Evolutionary conservation across 208 protist species (phyloP).

Genomic region (Entamoeba moshkovskii): DNA sequence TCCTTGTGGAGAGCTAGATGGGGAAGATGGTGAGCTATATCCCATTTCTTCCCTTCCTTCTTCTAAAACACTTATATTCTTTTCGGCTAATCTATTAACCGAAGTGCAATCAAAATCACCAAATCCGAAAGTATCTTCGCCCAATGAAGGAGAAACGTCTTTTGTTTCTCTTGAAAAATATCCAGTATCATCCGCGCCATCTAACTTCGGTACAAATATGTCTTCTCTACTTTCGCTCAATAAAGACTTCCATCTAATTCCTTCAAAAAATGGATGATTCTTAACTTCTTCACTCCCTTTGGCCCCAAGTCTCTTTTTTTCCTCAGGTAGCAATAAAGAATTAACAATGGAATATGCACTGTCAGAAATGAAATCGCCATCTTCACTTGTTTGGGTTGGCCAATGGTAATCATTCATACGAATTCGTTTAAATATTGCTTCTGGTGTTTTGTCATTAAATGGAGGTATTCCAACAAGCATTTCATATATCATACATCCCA

Average conservation of each 20-base stretch:
- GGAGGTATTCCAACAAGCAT: slow-evolving; percentile 60
- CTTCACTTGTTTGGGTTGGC: slow-evolving; percentile 25
- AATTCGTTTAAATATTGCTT: slow-evolving; percentile 71
- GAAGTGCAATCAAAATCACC: not conserved
- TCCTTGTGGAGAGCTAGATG: not conserved
- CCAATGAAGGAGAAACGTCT: not conserved
- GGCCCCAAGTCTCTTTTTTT: not conserved
- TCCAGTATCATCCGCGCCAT: not conserved
- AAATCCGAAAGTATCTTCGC: not conserved
- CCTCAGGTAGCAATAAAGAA: not conserved
- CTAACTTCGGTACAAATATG: not conserved
- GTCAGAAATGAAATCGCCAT: not conserved
- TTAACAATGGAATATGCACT: not conserved
- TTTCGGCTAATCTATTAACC: not conserved
- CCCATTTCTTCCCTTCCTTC: not conserved
- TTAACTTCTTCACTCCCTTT: slow-evolving; percentile 23
- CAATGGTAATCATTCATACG: slow-evolving; percentile 37
- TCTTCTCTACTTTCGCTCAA: not conserved
- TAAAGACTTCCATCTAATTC: not conserved
- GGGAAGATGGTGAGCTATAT: not conserved
- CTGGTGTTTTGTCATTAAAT: slow-evolving; percentile 59
- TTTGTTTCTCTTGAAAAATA: not conserved
- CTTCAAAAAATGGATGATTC: slow-evolving; percentile 51
- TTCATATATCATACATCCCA: slow-evolving; percentile 75
- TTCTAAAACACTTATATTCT: not conserved